Evolutionary conservation across 108 stramenopile genomes (phyloP), one percentile per base, ranked within the genome.

Genomic region (Chaetoceros tenuissimus): DNA sequence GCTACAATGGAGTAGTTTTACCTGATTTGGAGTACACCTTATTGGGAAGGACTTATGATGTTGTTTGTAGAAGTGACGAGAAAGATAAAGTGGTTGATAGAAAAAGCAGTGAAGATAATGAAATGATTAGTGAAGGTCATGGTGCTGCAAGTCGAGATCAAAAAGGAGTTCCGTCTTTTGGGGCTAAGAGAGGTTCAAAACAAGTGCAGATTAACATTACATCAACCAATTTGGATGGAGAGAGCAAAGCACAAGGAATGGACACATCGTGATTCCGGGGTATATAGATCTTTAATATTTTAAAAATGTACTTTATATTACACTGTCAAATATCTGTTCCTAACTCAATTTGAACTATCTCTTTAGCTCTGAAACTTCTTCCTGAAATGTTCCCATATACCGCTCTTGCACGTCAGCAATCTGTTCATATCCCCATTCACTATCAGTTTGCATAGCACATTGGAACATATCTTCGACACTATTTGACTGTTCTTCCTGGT

Each of bases 1-100:
- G 85, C 46, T 92, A 87, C 64, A 68, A 70, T 31, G 89, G 89
- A 1, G 66, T 92, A 7, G 60, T 76, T 25, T 59, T 91, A 28
- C 89, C 89, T 2, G 78, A 83, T 3, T 64, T 64, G 24, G 66
- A 66, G 10, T 67, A 85, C 31, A 79, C 79, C 53, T 55, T 92
- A 55, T 87, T 84, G 46, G 72, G 77, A 3, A 62, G 89, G 20
- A 87, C 89, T 27, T 92, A 72, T 68, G 89, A 92, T 77, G 73
- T 92, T 22, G 82, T 92, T 29, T 83, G 75, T 57, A 75, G 84
- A 13, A 40, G 34, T 5, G 34, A 40, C 13, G 34, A 40, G 13
- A 13, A 40, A 10, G 34, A 40, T 40, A 13, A 40, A 10, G 5
- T 13, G 8, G 13, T 40, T 40, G 8, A 40, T 10, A 5, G 13